Evolutionary conservation across 352 stramenopile species (phyloP), one percentile per base, ranked within the genome.

Genomic region (Vaucheria bursata): DNA sequence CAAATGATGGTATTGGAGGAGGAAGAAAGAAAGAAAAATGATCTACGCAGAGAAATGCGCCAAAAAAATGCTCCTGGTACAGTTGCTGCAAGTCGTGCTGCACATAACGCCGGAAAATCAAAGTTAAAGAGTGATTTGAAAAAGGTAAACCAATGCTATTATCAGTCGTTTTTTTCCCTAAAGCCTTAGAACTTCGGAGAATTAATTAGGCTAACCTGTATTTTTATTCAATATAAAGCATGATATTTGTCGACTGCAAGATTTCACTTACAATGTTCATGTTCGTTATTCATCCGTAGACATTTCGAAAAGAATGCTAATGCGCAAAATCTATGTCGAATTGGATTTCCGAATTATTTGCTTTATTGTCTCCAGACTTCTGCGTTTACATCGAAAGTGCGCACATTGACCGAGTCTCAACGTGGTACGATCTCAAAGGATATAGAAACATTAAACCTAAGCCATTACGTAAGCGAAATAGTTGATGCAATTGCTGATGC

Each of bases 41-140:
- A 71, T 1, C 31, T 1, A n/a, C 79, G 78, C 36, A 32, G 78
- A 37, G 80, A 83, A 29, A 80, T 94, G 36, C 89, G 91, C 3
- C 66, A 64, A 25, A 79, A 87, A 59, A 94, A 95, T 80, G 80
- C 80, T 25, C 35, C 76, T 0, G 79, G 78, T n/a, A 79, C 74
- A 32, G 88, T 92, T 33, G 77, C 78, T 71, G 71, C 84, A 37
- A 80, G 89, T 38, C 91, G 94, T 52, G 86, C 88, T 40, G 84
- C 88, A 50, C 90, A 97, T 72, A 86, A 95, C 52, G 85, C 82
- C 0, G 90, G 87, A 70, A 90, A 91, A 67, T 90, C 96, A 50
- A 93, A 91, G 83, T 90, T 98, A 70, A 98, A 98, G 85, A 93
- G 91, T 71, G 94, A 99, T 87, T 92, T 99, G 71, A 98, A 98